A percentile compares a stretch with the other conserved stretches of the same genome.
Evolutionary conservation across 805 yeast genomes (phyloP).

Genomic region (Clavispora fructus): DNA sequence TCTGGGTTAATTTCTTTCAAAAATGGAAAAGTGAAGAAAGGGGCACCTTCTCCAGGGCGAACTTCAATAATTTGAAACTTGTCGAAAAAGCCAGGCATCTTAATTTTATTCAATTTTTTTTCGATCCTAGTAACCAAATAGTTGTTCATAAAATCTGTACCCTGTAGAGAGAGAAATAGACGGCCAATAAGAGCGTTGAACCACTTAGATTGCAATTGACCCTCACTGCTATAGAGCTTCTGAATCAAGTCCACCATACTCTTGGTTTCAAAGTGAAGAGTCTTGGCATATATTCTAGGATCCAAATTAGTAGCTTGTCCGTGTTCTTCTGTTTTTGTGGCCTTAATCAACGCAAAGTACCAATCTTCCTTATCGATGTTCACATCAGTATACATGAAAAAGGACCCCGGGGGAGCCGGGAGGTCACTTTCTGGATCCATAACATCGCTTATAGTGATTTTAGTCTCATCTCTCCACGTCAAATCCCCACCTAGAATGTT

Average conservation of each 20-base stretch:
- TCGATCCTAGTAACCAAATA: slow-evolving; percentile 55
- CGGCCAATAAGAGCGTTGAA: slow-evolving; percentile 84
- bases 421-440: slow-evolving; percentile 17
- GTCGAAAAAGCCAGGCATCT: slow-evolving; percentile 83
- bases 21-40: slow-evolving; percentile 69
- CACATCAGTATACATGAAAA: slow-evolving; percentile 68
- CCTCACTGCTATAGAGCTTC: slow-evolving; percentile 74
- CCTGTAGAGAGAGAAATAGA: slow-evolving; percentile 68
- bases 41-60: slow-evolving; percentile 75
- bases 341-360: slow-evolving; percentile 80
- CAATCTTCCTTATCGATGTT: slow-evolving; percentile 88
- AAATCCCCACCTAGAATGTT: slow-evolving; percentile 7
- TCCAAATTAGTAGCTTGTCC: slow-evolving; percentile 11
- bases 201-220: slow-evolving; percentile 84
- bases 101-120: slow-evolving; percentile 70
- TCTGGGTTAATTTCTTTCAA: slow-evolving; percentile 69
- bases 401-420: slow-evolving; percentile 35
- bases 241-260: slow-evolving; percentile 74
- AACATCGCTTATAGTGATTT: slow-evolving; percentile 22
- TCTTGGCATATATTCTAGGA: slow-evolving; percentile 63
- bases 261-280: slow-evolving; percentile 65
- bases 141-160: slow-evolving; percentile 60
- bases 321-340: slow-evolving; percentile 47
- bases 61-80: slow-evolving; percentile 71
- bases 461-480: slow-evolving; percentile 6